phyloP scores from a whole-genome alignment of 75 land plant genomes.

The Cunninghamia lanceolata region DNA sequence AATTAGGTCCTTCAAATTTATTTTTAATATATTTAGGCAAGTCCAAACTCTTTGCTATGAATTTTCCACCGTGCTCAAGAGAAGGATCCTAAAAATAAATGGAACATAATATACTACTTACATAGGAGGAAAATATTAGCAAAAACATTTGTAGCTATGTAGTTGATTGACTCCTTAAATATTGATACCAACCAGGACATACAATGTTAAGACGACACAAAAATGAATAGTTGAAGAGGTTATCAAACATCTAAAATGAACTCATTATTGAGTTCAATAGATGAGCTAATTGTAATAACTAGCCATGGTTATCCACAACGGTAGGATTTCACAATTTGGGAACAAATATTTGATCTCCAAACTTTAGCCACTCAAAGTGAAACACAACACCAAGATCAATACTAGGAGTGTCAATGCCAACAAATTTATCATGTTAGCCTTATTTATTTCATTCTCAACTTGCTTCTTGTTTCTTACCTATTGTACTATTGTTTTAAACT shows the following conservation, averaged over 20 bases:
- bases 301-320: neutral
- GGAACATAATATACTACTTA: no score
- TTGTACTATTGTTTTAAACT: neutral
- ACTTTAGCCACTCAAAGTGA: no score
- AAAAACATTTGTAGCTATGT: neutral
- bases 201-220: neutral
- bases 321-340: neutral
- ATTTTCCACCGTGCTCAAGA: no score
- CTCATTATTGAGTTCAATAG: neutral
- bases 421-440: neutral
- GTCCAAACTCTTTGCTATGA: no score
- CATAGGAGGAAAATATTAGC: neutral
- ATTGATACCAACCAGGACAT: neutral
- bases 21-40: no score
- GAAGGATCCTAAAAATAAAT: no score
- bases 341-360: neutral
- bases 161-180: neutral
- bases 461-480: neutral
- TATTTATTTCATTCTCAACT: neutral
- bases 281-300: neutral
- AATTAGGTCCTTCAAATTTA: no score
- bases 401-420: neutral
- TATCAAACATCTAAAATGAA: neutral
- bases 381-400: no score
- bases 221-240: neutral